Evolutionary conservation across 129 eudicot species (phyloP), one percentile per base, ranked within the genome.

Genomic region (Logfia minima): DNA sequence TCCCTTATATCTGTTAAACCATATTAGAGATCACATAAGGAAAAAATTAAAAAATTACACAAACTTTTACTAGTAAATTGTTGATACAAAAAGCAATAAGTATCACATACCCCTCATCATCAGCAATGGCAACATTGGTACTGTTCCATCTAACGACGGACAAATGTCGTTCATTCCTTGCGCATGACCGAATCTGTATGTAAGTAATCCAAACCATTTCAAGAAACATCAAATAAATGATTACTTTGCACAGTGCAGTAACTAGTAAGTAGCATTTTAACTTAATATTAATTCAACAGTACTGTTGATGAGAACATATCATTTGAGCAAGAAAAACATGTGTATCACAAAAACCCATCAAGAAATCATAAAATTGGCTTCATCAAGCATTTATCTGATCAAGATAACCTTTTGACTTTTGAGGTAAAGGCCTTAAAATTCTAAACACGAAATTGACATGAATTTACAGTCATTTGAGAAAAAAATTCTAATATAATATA

Each of bases 1-100:
- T 51, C 98, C 97, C 84, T 80, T 89, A 71, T 79, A 91, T 73
- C 98, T 94, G 53, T 66, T 4, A 83, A 71, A 29, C 26, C 71
- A 8, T 68, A 39, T 41, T 17, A 77, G 34, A 53, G 43, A 55
- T 75, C 61, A 82, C 60, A 74, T 41, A 37, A 4, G 48, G n/a
- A 39, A 56, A 26, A 26, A 26, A 26, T 26, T 2, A 26, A 26
- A 26, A 45, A 11, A 3, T 45, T 14, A 45, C 53, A 13, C 53
- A 45, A 45, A 45, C 18, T 45, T 3, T 45, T 45, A 45, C 53
- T 45, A 45, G 18, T 45, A 45, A 51, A 17, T 1, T 73, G 0
- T 41, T 60, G 69, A 71, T 37, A 5, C 28, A n/a, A 22, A n/a
- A 66, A 58, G 51, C 16, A 23, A 16, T 11, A 28, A 29, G 58